A percentile compares a stretch with the other conserved stretches of the same genome.
Conservation (phyloP, 2,329 filamentous ascomycete genomes). For the Triangularia setosa region DNA sequence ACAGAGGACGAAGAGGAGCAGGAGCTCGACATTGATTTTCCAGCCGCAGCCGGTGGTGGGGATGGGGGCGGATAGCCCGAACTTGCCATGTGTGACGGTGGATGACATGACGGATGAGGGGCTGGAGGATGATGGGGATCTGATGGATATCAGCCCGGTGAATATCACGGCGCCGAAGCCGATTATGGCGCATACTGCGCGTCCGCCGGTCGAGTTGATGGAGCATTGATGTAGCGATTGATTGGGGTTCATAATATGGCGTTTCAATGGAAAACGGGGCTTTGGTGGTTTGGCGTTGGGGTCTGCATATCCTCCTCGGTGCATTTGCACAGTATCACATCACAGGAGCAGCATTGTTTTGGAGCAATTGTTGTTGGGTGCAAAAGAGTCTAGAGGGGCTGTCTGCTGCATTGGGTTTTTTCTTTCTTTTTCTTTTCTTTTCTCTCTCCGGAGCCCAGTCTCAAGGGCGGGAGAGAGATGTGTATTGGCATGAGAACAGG, state of each 20-base stretch:
- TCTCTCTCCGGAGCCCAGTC: neutral
- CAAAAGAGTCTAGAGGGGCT: neutral
- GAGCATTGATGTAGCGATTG: conserved; percentile 32
- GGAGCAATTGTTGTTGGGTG: neutral
- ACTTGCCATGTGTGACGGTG: conserved; percentile 61
- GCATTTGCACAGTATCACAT: neutral
- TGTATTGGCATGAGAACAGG: neutral
- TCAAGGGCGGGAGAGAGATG: neutral
- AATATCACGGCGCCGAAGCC: conserved; percentile 35
- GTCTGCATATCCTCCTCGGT: neutral
- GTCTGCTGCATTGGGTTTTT: neutral
- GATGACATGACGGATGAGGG: conserved; percentile 61
- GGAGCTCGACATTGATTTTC: conserved; percentile 64
- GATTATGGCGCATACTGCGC: conserved; percentile 56
- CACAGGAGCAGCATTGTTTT: neutral
- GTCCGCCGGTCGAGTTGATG: conserved; percentile 65
- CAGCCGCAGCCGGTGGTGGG: conserved; percentile 41
- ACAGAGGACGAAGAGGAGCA: conserved; percentile 41
- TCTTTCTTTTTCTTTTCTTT: neutral
- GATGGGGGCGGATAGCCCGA: conserved; percentile 41
- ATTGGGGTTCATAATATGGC: neutral
- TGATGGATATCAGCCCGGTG: conserved; percentile 39
- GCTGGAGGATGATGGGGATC: conserved; percentile 30
- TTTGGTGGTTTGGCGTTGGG: neutral
- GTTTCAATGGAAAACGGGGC: neutral